Evolutionary conservation across 148 eudicot genomes (phyloP).

Genomic region (Heliamphora exappendiculata): DNA sequence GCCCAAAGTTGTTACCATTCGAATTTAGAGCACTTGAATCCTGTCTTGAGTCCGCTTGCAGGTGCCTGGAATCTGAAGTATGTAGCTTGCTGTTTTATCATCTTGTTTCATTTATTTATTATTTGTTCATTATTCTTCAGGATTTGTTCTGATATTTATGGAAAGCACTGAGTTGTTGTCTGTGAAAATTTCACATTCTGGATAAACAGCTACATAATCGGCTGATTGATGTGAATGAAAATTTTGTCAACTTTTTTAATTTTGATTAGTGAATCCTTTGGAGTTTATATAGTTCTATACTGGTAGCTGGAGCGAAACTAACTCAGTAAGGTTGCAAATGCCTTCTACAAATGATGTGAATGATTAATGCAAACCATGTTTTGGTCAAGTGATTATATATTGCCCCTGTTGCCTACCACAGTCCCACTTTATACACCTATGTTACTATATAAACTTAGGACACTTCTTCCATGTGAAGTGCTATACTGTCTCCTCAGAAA

Average conservation of each 20-base stretch:
- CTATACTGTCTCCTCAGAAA: too few relatives aligned
- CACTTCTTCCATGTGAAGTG: too few relatives aligned
- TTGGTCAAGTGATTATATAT: too few relatives aligned
- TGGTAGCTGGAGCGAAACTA: neutral
- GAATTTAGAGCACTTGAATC: constrained; percentile 58
- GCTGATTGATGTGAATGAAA: neutral
- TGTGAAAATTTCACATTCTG: neutral
- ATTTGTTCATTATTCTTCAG: neutral
- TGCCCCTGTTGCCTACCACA: too few relatives aligned
- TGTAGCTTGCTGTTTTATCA: neutral
- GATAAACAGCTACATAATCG: neutral
- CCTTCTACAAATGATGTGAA: too few relatives aligned
- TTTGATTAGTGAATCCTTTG: neutral
- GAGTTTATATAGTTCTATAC: neutral
- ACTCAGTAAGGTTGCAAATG: neutral
- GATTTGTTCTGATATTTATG: neutral
- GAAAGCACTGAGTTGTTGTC: neutral
- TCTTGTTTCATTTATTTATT: neutral
- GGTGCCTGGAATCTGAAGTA: constrained; percentile 56
- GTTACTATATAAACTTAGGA: too few relatives aligned
- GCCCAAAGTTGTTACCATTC: constrained; percentile 37
- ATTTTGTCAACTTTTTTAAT: neutral
- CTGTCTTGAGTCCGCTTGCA: constrained; percentile 58
- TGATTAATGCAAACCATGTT: too few relatives aligned
- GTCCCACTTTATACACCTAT: too few relatives aligned